Evolutionary conservation across 23 red algal genomes (phyloP).

Genomic region (Chondrus crispus): DNA sequence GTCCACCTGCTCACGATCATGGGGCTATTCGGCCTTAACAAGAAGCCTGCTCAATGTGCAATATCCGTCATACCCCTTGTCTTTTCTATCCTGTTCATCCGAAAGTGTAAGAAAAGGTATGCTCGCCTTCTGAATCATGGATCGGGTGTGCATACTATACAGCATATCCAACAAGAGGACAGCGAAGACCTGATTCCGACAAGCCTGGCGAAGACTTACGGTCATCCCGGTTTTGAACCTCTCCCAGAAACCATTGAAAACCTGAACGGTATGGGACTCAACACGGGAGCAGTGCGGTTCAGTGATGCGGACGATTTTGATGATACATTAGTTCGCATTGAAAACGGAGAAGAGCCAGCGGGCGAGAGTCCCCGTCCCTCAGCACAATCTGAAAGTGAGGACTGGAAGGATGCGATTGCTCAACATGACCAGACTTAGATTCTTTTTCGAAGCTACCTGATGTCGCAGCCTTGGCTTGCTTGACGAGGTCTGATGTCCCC

Average conservation of each 20-base stretch:
- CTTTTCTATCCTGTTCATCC: background rate
- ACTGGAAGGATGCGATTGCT: too few species aligned
- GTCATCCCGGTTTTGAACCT: background rate
- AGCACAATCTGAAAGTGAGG: too few species aligned
- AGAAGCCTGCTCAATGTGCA: background rate
- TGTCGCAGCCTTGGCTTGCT: too few species aligned
- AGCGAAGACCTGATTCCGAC: background rate
- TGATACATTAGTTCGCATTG: too few species aligned
- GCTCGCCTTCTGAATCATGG: constrained; percentile 3
- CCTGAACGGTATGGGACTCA: constrained; percentile 1
- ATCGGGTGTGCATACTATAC: background rate
- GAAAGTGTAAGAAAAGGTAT: background rate
- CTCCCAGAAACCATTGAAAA: background rate
- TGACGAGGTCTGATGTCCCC: too few species aligned
- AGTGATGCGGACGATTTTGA: background rate
- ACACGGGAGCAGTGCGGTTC: background rate
- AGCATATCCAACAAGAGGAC: background rate
- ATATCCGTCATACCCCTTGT: background rate
- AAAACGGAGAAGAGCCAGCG: too few species aligned
- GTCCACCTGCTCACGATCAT: background rate
- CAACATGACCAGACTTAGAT: too few species aligned
- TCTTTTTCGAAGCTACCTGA: too few species aligned
- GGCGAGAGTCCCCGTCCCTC: too few species aligned
- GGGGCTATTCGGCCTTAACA: constrained; percentile 7
- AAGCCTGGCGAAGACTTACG: background rate